phyloP scores from a whole-genome alignment of 2,329 filamentous ascomycete genomes.

The Stachybotrys elegans region DNA sequence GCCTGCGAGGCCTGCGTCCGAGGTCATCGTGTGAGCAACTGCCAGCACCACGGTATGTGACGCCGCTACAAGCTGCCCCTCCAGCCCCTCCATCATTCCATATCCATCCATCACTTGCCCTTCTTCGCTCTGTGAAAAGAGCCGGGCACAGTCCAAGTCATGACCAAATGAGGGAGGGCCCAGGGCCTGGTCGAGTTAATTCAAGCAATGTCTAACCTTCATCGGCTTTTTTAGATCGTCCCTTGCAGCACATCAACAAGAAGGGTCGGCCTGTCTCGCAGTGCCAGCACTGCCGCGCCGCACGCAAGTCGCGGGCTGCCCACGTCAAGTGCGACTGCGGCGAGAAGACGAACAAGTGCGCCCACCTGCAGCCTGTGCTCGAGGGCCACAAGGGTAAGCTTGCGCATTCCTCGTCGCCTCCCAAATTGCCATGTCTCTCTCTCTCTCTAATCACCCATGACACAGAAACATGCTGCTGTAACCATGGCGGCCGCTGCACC shows the following conservation, averaged over 20 bases:
- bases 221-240: constrained; percentile 62
- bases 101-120: background rate
- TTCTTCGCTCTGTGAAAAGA: background rate
- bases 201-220: background rate
- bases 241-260: constrained; percentile 91
- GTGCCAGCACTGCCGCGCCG: constrained; percentile 92
- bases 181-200: no score
- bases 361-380: constrained; percentile 51
- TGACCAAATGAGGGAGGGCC: no score
- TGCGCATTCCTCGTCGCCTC: no score
- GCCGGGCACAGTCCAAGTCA: background rate
- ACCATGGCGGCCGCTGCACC: constrained; percentile 62
- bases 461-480: constrained; percentile 64
- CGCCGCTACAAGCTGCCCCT: constrained; percentile 8
- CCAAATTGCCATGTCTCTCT: constrained; percentile 7
- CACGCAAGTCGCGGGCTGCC: constrained; percentile 92
- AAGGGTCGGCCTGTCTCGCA: constrained; percentile 97
- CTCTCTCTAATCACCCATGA: constrained; percentile 11
- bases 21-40: constrained; percentile 98
- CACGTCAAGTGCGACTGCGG: constrained; percentile 97
- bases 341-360: constrained; percentile 75
- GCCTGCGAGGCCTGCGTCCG: constrained; percentile 97
- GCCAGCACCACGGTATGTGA: constrained; percentile 84
- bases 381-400: constrained; percentile 56
- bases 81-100: constrained; percentile 6